A percentile compares a stretch with the other conserved stretches of the same genome.
Conservation (phyloP, 805 yeast species). For the Ogataea methylovora region DNA sequence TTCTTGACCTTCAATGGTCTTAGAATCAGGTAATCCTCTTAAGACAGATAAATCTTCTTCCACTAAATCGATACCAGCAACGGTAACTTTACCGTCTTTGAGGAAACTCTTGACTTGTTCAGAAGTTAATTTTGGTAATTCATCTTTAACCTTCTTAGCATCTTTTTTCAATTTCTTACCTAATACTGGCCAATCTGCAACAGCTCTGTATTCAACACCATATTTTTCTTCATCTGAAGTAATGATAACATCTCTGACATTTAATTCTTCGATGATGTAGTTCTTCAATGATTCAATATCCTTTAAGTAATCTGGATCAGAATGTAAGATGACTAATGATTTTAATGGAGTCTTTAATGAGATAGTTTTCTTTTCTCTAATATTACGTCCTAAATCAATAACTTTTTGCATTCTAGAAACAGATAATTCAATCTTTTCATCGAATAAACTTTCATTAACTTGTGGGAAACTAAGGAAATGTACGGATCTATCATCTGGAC, state of each 20-base stretch:
- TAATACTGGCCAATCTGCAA: constrained; percentile 98
- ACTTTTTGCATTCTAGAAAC: constrained; percentile 95
- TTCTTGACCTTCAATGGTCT: constrained; percentile 66
- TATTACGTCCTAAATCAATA: constrained; percentile 91
- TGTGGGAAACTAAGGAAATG: constrained; percentile 91
- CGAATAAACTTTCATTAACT: constrained; percentile 73
- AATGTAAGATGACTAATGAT: constrained; percentile 77
- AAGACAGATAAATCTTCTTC: constrained; percentile 85
- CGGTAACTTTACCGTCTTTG: constrained; percentile 64
- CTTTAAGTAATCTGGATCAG: constrained; percentile 62
- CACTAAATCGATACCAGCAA: constrained; percentile 83
- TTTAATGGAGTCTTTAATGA: constrained; percentile 94
- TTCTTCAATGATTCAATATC: constrained; percentile 72
- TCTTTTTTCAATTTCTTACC: constrained; percentile 97
- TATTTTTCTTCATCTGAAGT: constrained; percentile 87
- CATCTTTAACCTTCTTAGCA: constrained; percentile 90
- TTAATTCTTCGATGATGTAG: constrained; percentile 86
- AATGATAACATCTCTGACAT: constrained; percentile 79
- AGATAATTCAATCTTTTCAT: constrained; percentile 77
- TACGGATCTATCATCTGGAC: constrained; percentile 70
- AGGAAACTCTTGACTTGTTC: constrained; percentile 75
- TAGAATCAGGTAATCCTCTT: constrained; percentile 75
- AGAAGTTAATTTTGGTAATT: constrained; percentile 75
- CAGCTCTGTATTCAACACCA: constrained; percentile 87
- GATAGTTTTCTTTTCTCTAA: constrained; percentile 92